These are phyloP conservation scores for Hirschioporus abietinus DNA, from an alignment of 768 basidiomycete genomes.

Conservation along the genomic window DNA sequence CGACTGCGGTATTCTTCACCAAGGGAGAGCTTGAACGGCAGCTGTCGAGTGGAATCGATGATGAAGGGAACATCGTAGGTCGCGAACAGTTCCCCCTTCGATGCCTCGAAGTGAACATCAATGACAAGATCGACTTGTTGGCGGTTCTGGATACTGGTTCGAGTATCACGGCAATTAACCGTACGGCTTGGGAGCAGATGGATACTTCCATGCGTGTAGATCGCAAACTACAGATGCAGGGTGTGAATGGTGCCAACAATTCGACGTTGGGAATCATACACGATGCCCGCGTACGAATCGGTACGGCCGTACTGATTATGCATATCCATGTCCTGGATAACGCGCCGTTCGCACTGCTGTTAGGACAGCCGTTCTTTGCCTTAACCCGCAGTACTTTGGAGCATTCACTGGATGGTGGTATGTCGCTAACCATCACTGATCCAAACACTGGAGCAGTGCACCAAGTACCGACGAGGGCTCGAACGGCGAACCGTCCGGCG, in stretches of 20 bases:
- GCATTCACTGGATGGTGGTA: constrained; percentile 3
- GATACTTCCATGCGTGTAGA: background rate
- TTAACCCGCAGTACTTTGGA: background rate
- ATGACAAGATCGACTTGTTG: too few relatives aligned
- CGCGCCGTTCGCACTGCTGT: constrained; percentile 10
- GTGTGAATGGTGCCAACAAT: background rate
- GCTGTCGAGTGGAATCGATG: too few relatives aligned
- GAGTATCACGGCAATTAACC: background rate
- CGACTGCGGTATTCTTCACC: too few relatives aligned
- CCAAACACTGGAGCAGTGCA: background rate
- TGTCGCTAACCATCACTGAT: constrained; percentile 3
- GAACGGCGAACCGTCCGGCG: background rate
- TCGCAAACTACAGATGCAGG: background rate
- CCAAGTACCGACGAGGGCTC: constrained; percentile 1
- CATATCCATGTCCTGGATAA: constrained; percentile 14
- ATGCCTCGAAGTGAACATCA: too few relatives aligned
- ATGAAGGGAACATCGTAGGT: too few relatives aligned
- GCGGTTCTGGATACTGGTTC: constrained; percentile 4
- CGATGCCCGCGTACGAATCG: constrained; percentile 9
- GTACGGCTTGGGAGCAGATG: too few relatives aligned
- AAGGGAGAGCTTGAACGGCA: too few relatives aligned
- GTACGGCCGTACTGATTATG: constrained; percentile 1
- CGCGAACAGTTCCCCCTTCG: too few relatives aligned
- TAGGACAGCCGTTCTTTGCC: constrained; percentile 13
- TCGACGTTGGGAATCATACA: constrained; percentile 6